Evolutionary conservation across 1,284 basidiomycete species (phyloP).

Genomic region (Ustilago tritici): DNA sequence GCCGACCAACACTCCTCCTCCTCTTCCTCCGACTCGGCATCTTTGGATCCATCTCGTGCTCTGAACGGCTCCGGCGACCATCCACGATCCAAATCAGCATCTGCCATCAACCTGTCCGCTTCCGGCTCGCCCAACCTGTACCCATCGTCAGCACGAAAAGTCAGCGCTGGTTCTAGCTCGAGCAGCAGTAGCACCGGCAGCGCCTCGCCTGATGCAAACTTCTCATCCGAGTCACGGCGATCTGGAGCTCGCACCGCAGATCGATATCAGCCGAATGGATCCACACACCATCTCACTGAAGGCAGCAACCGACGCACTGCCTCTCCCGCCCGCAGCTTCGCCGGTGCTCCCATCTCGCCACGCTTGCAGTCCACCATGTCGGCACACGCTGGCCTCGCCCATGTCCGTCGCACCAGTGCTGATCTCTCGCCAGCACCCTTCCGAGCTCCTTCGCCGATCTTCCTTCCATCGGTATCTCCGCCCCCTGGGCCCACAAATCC

Average conservation of each 20-base stretch:
- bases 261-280: slow-evolving; percentile 28
- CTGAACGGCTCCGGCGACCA: slow-evolving; percentile 29
- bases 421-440: slow-evolving; percentile 30
- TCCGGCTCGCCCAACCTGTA: slow-evolving; percentile 19
- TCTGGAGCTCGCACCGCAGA: slow-evolving; percentile 22
- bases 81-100: slow-evolving; percentile 15
- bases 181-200: slow-evolving; percentile 38
- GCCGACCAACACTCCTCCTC: slow-evolving; percentile 11
- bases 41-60: slow-evolving; percentile 28
- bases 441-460: slow-evolving; percentile 47
- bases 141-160: slow-evolving; percentile 29
- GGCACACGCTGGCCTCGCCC: slow-evolving; percentile 30
- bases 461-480: slow-evolving; percentile 36
- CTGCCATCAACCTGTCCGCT: slow-evolving; percentile 16
- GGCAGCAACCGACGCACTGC: slow-evolving; percentile 31
- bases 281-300: slow-evolving; percentile 24
- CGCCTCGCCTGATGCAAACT: slow-evolving; percentile 37
- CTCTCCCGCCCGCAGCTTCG: slow-evolving; percentile 50
- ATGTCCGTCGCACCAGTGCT: slow-evolving; percentile 35
- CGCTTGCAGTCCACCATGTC: slow-evolving; percentile 54
- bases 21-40: slow-evolving; percentile 11
- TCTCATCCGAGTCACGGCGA: slow-evolving; percentile 30
- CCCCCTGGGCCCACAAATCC: slow-evolving; percentile 38
- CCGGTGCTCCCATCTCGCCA: slow-evolving; percentile 51
- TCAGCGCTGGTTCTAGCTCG: slow-evolving; percentile 34